These are phyloP conservation scores for Penicillium olsonii DNA, from an alignment of 2,329 filamentous ascomycete genomes.

Conservation along the genomic window DNA sequence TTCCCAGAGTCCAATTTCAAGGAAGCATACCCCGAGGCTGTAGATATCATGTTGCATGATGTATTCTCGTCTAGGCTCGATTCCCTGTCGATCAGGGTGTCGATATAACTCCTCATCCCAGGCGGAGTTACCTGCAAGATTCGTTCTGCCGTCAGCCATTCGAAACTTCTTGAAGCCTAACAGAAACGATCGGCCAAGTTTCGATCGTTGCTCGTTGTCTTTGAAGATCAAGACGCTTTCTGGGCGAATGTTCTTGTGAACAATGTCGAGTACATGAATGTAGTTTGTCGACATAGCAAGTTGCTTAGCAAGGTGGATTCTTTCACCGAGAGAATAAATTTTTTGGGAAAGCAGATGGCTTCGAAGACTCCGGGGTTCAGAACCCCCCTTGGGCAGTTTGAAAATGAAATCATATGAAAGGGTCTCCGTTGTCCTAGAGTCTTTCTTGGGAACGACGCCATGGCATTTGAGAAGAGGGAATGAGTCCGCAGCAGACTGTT, in stretches of 20 bases:
- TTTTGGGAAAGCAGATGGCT: slow-evolving; percentile 1
- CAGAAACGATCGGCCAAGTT: slow-evolving; percentile 38
- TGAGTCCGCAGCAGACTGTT: too few species aligned
- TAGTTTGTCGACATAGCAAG: slow-evolving; percentile 31
- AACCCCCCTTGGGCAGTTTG: not conserved
- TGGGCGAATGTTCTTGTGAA: slow-evolving; percentile 40
- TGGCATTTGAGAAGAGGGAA: too few species aligned
- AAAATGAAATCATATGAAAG: too few species aligned
- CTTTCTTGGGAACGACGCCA: too few species aligned
- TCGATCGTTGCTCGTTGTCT: slow-evolving; percentile 4
- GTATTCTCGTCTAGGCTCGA: slow-evolving; percentile 41
- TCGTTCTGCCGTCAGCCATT: slow-evolving; percentile 32
- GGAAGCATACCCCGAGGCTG: slow-evolving; percentile 53
- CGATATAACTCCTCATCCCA: slow-evolving; percentile 54
- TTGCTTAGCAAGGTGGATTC: slow-evolving; percentile 30
- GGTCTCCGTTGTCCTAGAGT: too few species aligned
- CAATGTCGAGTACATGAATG: slow-evolving; percentile 31
- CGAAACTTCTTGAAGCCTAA: slow-evolving; percentile 51
- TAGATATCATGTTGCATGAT: slow-evolving; percentile 60
- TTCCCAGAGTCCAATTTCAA: slow-evolving; percentile 52
- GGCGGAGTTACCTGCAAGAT: slow-evolving; percentile 36
- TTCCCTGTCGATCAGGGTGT: slow-evolving; percentile 52
- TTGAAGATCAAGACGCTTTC: slow-evolving; percentile 35
- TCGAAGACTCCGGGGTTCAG: not conserved
- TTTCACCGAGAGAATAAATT: slow-evolving; percentile 1